Evolutionary conservation across 441 rosid species (phyloP).

Genomic region (Populus hybrid): DNA sequence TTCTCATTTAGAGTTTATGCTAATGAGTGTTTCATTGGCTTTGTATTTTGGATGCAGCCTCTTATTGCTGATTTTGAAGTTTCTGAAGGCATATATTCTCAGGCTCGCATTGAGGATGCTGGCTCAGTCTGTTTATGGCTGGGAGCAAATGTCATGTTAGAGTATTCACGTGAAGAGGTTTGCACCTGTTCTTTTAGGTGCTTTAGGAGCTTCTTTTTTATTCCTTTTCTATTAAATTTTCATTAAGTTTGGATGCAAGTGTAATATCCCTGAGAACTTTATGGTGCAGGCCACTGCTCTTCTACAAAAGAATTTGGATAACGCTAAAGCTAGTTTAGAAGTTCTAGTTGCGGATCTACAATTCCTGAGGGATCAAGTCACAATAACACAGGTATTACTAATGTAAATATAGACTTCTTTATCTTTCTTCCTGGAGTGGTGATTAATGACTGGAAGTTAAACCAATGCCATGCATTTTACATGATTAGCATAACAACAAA

Average conservation of each 20-base stretch:
- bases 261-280: slow-evolving; percentile 23
- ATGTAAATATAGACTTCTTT: not conserved
- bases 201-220: not conserved
- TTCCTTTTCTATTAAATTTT: slow-evolving; percentile 11
- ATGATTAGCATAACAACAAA: not conserved
- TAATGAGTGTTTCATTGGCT: slow-evolving; percentile 7
- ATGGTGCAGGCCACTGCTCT: slow-evolving; percentile 63
- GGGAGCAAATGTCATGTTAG: slow-evolving; percentile 96
- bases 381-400: slow-evolving; percentile 73
- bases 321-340: slow-evolving; percentile 93
- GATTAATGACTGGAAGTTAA: not conserved
- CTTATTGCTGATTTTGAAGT: slow-evolving; percentile 86
- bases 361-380: slow-evolving; percentile 93
- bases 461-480: not conserved
- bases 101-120: slow-evolving; percentile 55
- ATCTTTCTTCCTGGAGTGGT: slow-evolving; percentile 1
- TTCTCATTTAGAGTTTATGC: not conserved
- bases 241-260: slow-evolving; percentile 11
- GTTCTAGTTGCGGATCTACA: slow-evolving; percentile 86
- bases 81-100: slow-evolving; percentile 86
- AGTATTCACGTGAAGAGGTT: slow-evolving; percentile 88
- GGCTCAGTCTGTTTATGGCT: slow-evolving; percentile 90
- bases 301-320: slow-evolving; percentile 77
- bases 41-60: slow-evolving; percentile 31
- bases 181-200: slow-evolving; percentile 16